Evolutionary conservation across 2,329 filamentous ascomycete species (phyloP), one percentile per base, ranked within the genome.

Genomic region (Aspergillus pseudonomiae): DNA sequence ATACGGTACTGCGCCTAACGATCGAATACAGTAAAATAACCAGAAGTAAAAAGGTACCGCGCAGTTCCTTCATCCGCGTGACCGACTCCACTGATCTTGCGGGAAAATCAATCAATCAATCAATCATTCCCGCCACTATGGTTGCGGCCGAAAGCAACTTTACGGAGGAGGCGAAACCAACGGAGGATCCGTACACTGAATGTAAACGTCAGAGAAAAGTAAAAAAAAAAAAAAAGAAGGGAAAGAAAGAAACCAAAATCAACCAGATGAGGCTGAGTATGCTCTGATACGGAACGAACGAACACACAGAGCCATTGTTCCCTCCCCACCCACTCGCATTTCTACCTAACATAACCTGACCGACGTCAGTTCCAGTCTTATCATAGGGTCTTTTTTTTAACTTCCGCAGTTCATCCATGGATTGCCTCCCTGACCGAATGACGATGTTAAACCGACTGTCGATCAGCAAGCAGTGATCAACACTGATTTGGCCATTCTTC

Each of bases 361-460:
- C 45, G 45, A 48, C 16, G 45, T 41, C 39, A 41, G 39, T n/a
- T 41, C 39, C n/a, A 41, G 43, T 46, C 43, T 46, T 21, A 24
- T 46, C 43, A 46, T 46, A 21, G n/a, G 43, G 26, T 30, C 26
- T 4, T 7, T 28, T 28, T 7, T 28, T 50, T 50, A 50, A 50
- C 30, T 50, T 50, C 46, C 46, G 46, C 26, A 28, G 14, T 28
- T 28, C 24, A 48, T 28, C 46, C 24, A 30, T 50, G 48, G 28
- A 34, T 32, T 10, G 6, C 16, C 14, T 36, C 65, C 62, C 62
- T 63, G 63, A 59, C 57, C 48, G 64, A 61, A 61, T 67, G 65
- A 65, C 41, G 60, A 66, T 68, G 16, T 14, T 50, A 67, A 62
- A 67, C 63, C 2, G 66, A 65, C 61, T 63, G 45, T 41, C 55